These are phyloP conservation scores for Clitopilus passeckerianus DNA, from an alignment of 768 basidiomycete genomes.

Conservation along the genomic window DNA sequence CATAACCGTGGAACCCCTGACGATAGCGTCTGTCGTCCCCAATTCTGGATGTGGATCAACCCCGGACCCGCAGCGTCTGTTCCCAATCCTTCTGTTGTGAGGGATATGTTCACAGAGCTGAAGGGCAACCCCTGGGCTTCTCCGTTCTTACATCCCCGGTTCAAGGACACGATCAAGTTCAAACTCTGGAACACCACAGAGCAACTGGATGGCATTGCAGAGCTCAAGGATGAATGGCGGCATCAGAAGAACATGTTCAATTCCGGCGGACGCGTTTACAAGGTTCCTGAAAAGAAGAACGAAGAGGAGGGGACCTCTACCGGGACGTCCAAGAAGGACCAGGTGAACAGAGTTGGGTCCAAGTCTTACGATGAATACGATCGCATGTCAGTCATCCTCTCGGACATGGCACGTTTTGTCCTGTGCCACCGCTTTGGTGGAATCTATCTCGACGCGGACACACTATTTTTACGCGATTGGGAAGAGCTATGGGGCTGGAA, in stretches of 20 bases:
- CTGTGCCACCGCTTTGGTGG: constrained; percentile 97
- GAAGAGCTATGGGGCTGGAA: constrained; percentile 97
- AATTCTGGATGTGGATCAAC: constrained; percentile 99
- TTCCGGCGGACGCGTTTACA: constrained; percentile 74
- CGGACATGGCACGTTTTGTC: constrained; percentile 96
- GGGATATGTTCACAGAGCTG: constrained; percentile 81
- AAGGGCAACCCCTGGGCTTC: constrained; percentile 90
- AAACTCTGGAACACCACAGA: constrained; percentile 99
- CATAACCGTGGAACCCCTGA: constrained; percentile 49
- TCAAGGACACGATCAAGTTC: constrained; percentile 91
- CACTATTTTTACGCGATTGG: constrained; percentile 95
- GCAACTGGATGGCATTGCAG: constrained; percentile 87
- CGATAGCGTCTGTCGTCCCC: constrained; percentile 71
- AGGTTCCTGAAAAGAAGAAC: constrained; percentile 34
- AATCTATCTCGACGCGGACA: constrained; percentile 96
- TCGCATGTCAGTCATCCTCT: constrained; percentile 86
- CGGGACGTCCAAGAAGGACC: constrained; percentile 37
- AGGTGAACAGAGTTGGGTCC: constrained; percentile 76
- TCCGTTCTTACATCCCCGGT: constrained; percentile 90
- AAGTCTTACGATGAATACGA: constrained; percentile 84
- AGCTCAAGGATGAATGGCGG: constrained; percentile 90
- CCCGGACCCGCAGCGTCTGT: constrained; percentile 92
- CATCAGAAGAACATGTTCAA: constrained; percentile 75
- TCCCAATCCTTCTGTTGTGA: constrained; percentile 75
- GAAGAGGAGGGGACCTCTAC: constrained; percentile 8